phyloP scores from a whole-genome alignment of 108 stramenopile species.

The Cyclostephanos invisitatus region DNA sequence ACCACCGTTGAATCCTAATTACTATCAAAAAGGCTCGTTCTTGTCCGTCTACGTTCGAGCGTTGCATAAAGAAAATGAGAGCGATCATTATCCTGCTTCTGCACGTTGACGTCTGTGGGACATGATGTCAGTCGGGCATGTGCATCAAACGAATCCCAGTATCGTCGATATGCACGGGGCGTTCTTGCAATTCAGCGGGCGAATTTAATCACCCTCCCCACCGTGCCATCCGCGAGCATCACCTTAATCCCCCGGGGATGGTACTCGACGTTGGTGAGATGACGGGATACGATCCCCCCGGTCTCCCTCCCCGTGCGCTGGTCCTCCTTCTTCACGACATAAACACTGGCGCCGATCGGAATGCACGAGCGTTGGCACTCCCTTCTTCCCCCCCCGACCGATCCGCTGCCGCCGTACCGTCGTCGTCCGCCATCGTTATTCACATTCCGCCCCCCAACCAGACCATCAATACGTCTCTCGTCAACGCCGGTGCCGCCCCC shows the following conservation, averaged over 20 bases:
- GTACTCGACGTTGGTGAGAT: slow-evolving; percentile 15
- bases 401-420: neutral
- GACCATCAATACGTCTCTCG: too few species aligned
- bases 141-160: neutral
- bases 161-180: neutral
- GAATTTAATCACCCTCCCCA: slow-evolving; percentile 15
- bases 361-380: slow-evolving; percentile 9
- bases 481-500: neutral
- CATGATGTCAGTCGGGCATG: too few species aligned
- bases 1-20: too few species aligned
- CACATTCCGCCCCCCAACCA: too few species aligned
- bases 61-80: too few species aligned
- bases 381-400: slow-evolving; percentile 8
- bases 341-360: slow-evolving; percentile 4
- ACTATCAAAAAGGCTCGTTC: too few species aligned
- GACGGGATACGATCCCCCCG: slow-evolving; percentile 12
- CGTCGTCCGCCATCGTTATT: too few species aligned
- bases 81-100: neutral
- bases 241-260: slow-evolving; percentile 37
- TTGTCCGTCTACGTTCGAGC: too few species aligned
- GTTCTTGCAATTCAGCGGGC: neutral
- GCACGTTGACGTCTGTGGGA: too few species aligned
- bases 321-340: slow-evolving; percentile 21
- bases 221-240: slow-evolving; percentile 20
- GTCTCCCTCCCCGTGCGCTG: slow-evolving; percentile 29